These are phyloP conservation scores for Candida schatavii DNA, from an alignment of 805 yeast genomes.

Conservation along the genomic window DNA sequence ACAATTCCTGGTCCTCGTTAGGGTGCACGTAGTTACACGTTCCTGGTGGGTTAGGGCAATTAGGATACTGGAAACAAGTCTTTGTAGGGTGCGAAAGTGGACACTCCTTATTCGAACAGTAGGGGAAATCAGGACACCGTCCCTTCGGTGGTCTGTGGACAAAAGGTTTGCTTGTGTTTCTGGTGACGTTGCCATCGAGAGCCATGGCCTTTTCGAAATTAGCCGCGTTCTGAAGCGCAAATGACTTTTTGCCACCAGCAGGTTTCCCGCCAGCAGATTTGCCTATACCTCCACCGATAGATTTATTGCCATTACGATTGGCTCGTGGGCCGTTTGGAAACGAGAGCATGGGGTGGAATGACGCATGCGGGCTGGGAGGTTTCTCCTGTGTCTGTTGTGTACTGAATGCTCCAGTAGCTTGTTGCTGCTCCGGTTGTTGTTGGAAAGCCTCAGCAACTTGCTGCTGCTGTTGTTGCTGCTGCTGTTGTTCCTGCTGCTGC, in stretches of 20 bases:
- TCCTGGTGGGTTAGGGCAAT: conserved; percentile 76
- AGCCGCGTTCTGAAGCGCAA: conserved; percentile 27
- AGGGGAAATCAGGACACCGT: conserved; percentile 70
- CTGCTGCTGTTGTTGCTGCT: background rate
- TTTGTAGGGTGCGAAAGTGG: conserved; percentile 78
- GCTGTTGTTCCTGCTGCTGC: background rate
- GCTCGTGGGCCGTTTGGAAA: conserved; percentile 4
- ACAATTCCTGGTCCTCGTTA: conserved; percentile 74
- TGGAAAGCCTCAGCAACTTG: background rate
- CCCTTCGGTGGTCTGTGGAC: conserved; percentile 52
- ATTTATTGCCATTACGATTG: background rate
- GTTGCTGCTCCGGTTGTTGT: background rate
- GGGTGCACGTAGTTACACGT: conserved; percentile 84
- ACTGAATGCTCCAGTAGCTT: too few relatives aligned
- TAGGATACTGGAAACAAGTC: conserved; percentile 69
- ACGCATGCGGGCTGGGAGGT: conserved; percentile 3
- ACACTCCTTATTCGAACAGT: conserved; percentile 68
- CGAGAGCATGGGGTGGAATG: conserved; percentile 5
- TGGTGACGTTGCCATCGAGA: conserved; percentile 22
- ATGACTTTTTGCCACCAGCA: conserved; percentile 5
- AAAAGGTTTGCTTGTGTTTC: conserved; percentile 21
- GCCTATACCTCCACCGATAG: conserved; percentile 1
- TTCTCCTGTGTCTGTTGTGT: background rate
- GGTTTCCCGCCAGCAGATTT: background rate
- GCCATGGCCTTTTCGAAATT: conserved; percentile 43